Evolutionary conservation across 805 yeast genomes (phyloP).

Genomic region (Hanseniaspora osmophila): DNA sequence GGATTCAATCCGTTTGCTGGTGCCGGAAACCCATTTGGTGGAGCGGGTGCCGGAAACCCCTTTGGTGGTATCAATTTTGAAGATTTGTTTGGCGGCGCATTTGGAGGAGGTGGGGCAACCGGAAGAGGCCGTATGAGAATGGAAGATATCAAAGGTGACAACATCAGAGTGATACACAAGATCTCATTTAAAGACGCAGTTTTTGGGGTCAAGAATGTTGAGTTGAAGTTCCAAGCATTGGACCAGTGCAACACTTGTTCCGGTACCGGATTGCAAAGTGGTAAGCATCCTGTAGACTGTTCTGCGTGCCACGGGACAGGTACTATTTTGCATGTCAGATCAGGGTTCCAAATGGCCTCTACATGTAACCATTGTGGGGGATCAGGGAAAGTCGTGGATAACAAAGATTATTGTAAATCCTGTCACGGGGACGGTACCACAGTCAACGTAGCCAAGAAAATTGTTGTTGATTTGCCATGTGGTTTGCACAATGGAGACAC

Average conservation of each 20-base stretch:
- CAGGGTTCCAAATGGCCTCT: slow-evolving; percentile 94
- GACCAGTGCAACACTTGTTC: slow-evolving; percentile 68
- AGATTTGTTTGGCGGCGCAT: slow-evolving; percentile 47
- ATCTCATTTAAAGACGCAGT: slow-evolving; percentile 77
- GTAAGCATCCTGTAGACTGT: slow-evolving; percentile 67
- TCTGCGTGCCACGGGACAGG: slow-evolving; percentile 88
- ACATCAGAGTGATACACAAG: slow-evolving; percentile 64
- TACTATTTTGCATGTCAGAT: slow-evolving; percentile 68
- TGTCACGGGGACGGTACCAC: slow-evolving; percentile 89
- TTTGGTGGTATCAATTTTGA: slow-evolving; percentile 42
- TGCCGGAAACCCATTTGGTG: slow-evolving; percentile 38
- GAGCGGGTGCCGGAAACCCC: slow-evolving; percentile 34
- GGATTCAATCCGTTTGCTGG: slow-evolving; percentile 19
- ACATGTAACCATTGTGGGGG: slow-evolving; percentile 85
- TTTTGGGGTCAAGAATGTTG: slow-evolving; percentile 52
- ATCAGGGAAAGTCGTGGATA: slow-evolving; percentile 62
- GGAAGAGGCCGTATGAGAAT: slow-evolving; percentile 31
- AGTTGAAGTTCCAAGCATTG: slow-evolving; percentile 56
- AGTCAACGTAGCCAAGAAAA: slow-evolving; percentile 43
- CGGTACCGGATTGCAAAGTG: slow-evolving; percentile 75
- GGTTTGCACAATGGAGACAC: slow-evolving; percentile 82
- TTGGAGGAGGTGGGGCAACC: slow-evolving; percentile 28
- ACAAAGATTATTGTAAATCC: slow-evolving; percentile 52
- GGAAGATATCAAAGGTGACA: slow-evolving; percentile 78
- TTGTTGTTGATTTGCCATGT: slow-evolving; percentile 73